These are phyloP conservation scores for Syzygium grande DNA, from an alignment of 345 rosid genomes.

Conservation along the genomic window DNA sequence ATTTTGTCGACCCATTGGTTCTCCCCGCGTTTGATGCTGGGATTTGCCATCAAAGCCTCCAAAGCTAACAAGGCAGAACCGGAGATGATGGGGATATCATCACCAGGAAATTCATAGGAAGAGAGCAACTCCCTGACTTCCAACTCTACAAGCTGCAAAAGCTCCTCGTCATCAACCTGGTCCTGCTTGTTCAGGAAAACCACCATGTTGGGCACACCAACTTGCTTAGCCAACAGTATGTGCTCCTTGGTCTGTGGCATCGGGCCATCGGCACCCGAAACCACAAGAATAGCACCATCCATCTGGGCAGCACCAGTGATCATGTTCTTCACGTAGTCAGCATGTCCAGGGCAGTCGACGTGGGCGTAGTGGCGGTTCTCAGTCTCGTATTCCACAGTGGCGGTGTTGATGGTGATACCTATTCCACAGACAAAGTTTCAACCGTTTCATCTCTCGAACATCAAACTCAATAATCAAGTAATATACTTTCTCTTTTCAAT, in stretches of 20 bases:
- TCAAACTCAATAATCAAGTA: neutral
- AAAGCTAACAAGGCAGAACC: constrained; percentile 16
- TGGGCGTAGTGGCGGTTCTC: constrained; percentile 26
- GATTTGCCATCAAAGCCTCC: constrained; percentile 15
- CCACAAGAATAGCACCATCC: constrained; percentile 46
- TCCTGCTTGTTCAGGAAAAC: constrained; percentile 19
- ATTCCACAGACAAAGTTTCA: neutral
- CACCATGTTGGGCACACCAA: constrained; percentile 21
- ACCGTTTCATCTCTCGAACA: neutral
- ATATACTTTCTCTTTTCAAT: neutral
- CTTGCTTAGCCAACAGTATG: constrained; percentile 32
- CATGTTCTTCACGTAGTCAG: constrained; percentile 46
- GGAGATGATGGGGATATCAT: constrained; percentile 10
- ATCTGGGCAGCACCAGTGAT: constrained; percentile 48
- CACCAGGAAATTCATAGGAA: constrained; percentile 17
- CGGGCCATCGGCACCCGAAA: constrained; percentile 46
- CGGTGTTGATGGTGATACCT: constrained; percentile 17
- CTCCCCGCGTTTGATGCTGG: constrained; percentile 12
- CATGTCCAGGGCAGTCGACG: constrained; percentile 50
- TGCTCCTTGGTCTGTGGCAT: constrained; percentile 53
- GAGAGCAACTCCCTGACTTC: constrained; percentile 17
- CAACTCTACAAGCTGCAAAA: constrained; percentile 15
- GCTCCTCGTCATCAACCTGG: constrained; percentile 21
- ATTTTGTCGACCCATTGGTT: constrained; percentile 15
- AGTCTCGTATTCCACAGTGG: constrained; percentile 13